Evolutionary conservation across 805 yeast genomes (phyloP).

Genomic region (Candida sakaeoensis): DNA sequence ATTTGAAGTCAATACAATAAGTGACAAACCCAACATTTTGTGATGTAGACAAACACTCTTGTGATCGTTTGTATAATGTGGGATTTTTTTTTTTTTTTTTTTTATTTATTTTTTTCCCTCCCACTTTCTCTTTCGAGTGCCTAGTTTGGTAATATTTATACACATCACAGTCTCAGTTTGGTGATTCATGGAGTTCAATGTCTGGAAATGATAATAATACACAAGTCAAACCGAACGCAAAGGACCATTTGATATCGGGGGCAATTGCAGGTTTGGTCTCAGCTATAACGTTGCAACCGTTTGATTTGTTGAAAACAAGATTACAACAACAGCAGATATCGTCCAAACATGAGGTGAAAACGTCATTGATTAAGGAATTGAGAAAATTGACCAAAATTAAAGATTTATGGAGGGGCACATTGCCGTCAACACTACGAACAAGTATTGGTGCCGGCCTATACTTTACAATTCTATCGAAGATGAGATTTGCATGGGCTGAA

Average conservation of each 20-base stretch:
- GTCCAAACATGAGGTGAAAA: constrained; percentile 17
- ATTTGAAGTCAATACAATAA: constrained; percentile 5
- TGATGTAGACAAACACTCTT: too few species aligned
- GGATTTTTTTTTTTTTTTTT: too few species aligned
- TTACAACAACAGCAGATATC: constrained; percentile 47
- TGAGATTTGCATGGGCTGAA: constrained; percentile 51
- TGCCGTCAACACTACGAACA: constrained; percentile 87
- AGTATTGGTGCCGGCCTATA: constrained; percentile 89
- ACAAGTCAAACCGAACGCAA: constrained; percentile 12
- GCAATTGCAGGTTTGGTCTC: constrained; percentile 82
- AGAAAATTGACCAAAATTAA: constrained; percentile 35
- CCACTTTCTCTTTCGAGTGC: not conserved
- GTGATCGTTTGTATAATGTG: too few species aligned
- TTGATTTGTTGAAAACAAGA: constrained; percentile 84
- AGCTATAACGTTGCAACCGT: constrained; percentile 78
- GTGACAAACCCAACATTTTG: too few species aligned
- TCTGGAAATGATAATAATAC: not conserved
- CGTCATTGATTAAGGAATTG: constrained; percentile 39
- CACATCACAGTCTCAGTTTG: too few species aligned
- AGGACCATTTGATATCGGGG: constrained; percentile 70
- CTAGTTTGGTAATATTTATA: too few species aligned
- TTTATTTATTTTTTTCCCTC: not conserved
- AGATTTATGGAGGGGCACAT: constrained; percentile 88
- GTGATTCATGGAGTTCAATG: constrained; percentile 6
- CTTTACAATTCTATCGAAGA: constrained; percentile 62